Conservation (phyloP, 306 rosid genomes). For the Prunus kanzakura region DNA sequence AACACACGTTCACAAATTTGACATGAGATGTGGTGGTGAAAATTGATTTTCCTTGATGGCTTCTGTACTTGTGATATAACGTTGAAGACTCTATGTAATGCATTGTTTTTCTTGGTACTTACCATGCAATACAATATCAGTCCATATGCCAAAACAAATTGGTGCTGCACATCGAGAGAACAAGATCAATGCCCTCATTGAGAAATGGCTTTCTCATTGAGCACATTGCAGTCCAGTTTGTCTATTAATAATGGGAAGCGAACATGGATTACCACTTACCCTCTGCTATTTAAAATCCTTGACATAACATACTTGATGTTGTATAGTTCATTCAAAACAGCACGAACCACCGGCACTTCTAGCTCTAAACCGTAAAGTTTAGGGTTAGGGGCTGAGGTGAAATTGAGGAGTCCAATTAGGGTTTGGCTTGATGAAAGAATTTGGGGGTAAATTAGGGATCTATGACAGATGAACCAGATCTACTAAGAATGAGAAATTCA, state of each 20-base stretch:
- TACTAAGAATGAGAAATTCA: background rate
- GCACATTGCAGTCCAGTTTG: background rate
- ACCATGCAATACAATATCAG: too few relatives aligned
- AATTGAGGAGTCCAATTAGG: background rate
- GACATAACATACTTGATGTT: background rate
- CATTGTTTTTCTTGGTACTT: too few relatives aligned
- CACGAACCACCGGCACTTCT: too few relatives aligned
- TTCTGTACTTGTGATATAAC: too few relatives aligned
- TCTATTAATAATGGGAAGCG: background rate
- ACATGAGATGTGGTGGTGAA: background rate
- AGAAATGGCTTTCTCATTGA: background rate
- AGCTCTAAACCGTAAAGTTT: too few relatives aligned
- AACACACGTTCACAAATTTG: background rate
- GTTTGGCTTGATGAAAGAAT: background rate
- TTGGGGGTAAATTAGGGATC: background rate
- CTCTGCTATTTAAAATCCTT: background rate
- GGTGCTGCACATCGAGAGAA: background rate
- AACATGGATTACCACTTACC: background rate
- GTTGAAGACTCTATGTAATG: too few relatives aligned
- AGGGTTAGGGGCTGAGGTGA: too few relatives aligned
- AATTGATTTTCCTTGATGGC: background rate
- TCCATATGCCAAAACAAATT: background rate
- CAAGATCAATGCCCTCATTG: background rate
- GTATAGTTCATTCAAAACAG: background rate
- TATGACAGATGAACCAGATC: background rate